Evolutionary conservation across 2,329 filamentous ascomycete species (phyloP), one percentile per base, ranked within the genome.

Genomic region (Trematosphaeria pertusa): DNA sequence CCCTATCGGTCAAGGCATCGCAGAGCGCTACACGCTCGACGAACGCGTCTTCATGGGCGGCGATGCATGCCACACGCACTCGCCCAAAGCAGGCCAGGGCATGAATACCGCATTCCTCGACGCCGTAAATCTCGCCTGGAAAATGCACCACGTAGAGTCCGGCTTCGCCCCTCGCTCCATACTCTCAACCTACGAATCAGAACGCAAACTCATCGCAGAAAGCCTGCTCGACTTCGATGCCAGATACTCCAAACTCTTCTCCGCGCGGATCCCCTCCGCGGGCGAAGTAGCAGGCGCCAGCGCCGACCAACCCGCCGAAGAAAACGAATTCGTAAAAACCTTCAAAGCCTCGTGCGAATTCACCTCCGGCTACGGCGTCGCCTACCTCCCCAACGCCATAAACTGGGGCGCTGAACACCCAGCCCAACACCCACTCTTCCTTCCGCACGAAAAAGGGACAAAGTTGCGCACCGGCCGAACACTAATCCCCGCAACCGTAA

Each of bases 301-400:
- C 3, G 40, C 46, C 1, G 24, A 28, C 12, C 8, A 7, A 12
- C 58, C 63, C 5, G 56, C 53, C 30, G 78, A 84, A 36, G 86
- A 89, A 48, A 92, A 92, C 64, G 85, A 88, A 9, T 96, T 97
- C 68, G 84, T 96, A 67, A 87, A 87, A 75, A 91, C 87, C 0
- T 96, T 96, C 80, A 96, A 96, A 71, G 89, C 89, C 46, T 85
- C 86, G 21, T 96, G 91, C 77, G 91, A 94, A 65, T 96, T 96
- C 72, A 96, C 91, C 9, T 91, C 88, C 55, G 92, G 92, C 47
- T 96, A 96, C 69, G 92, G 92, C 50, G 91, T 96, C 17, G 87
- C 86, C 21, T 96, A 96, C 76, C 82, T 86, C 55, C 80, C 88
- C 43, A 97, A 96, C 73, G 74, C 82, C 21, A 80, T 96, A 73